Evolutionary conservation across 1,139 yeast genomes (phyloP), one percentile per base, ranked within the genome.

Genomic region (Suhomyces bokatorum): DNA sequence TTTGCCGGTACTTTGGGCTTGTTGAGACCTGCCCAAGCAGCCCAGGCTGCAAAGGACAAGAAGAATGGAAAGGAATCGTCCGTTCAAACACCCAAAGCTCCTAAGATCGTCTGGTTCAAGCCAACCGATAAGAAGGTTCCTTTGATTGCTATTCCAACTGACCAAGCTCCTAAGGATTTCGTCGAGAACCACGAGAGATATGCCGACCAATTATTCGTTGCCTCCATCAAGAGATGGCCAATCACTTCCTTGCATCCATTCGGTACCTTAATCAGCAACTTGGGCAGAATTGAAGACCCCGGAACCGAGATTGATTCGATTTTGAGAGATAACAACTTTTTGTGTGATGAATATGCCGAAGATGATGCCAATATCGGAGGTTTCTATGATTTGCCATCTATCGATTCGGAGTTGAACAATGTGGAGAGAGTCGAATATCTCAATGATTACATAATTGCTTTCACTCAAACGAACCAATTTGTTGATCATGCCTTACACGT

Each of bases 81-180:
- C 47, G 77, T 67, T 60, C 81, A 64, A 64, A 75, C 68, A 47
- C 80, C 70, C 55, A 72, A 76, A 51, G 80, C 81, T 33, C 99
- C 99, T 33, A 93, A 93, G 62, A 93, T 93, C 70, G 98, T 93
- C 32, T 93, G 99, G 99, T 93, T 93, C 67, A 93, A 93, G 64
- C 99, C 99, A 29, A 90, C 97, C 2, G 99, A 93, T 64, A 93
- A 93, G 67, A 88, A 95, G 53, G 99, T 93, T 15, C 99, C 99
- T 6, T 77, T 93, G 54, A 91, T 93, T 71, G 99, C 99, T 12
- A 93, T 93, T 54, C 99, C 99, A 35, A 93, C 98, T 2, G 99
- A 93, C 61, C 97, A 93, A 64, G 99, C 97, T 0, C 99, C 99
- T 31, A 81, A 80, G 49, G 98, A 93, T 64, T 91, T 93, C 68